Percentiles rank a stretch among this genome's conserved stretches.
phyloP scores from a whole-genome alignment of 148 eudicot species.

The Spergularia marina region DNA sequence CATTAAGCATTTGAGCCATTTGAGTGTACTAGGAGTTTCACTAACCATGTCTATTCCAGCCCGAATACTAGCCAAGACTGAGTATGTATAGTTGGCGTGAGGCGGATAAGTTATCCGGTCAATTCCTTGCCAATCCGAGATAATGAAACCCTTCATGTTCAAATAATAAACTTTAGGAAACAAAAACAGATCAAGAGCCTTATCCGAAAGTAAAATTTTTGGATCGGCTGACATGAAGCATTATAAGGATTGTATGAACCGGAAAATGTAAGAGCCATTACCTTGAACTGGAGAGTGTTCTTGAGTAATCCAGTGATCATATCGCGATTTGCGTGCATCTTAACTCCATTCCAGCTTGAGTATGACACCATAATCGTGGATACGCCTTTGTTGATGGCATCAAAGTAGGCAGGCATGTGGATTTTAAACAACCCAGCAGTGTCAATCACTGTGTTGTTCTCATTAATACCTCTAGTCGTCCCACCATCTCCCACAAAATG shows the following conservation, averaged over 20 bases:
- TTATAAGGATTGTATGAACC: neutral
- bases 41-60: constrained; percentile 41
- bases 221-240: constrained; percentile 4
- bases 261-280: neutral
- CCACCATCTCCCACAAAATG: constrained; percentile 40
- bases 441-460: constrained; percentile 29
- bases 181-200: too few relatives aligned
- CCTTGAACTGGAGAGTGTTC: constrained; percentile 39
- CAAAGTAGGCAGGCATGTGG: constrained; percentile 42
- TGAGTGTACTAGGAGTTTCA: neutral
- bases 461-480: constrained; percentile 26
- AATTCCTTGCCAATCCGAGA: constrained; percentile 35
- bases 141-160: constrained; percentile 25
- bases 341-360: constrained; percentile 35
- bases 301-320: constrained; percentile 31
- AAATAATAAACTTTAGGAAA: neutral
- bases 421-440: constrained; percentile 27
- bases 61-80: constrained; percentile 28
- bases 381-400: constrained; percentile 32
- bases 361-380: constrained; percentile 35
- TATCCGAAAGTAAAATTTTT: too few relatives aligned
- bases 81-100: constrained; percentile 34
- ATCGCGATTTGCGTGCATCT: constrained; percentile 34
- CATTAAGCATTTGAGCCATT: too few relatives aligned
- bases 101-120: constrained; percentile 32